phyloP scores from a whole-genome alignment of 2,329 filamentous ascomycete species.

The Aurifilum marmelostoma region DNA sequence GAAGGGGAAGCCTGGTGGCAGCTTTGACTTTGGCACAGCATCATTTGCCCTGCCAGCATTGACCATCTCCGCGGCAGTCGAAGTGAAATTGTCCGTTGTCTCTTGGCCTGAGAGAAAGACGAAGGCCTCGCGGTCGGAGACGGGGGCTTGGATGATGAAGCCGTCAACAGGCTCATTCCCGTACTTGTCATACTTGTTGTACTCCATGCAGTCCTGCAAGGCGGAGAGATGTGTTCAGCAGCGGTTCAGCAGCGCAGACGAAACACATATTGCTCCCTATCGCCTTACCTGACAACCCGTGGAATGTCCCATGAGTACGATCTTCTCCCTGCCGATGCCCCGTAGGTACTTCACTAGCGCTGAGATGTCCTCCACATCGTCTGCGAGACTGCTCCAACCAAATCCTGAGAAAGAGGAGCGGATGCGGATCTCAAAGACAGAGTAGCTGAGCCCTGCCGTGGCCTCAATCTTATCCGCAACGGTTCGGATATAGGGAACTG shows the following conservation, averaged over 20 bases:
- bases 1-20: conserved; percentile 47
- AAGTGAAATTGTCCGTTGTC: conserved; percentile 48
- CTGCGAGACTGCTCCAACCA: conserved; percentile 52
- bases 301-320: conserved; percentile 62
- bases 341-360: conserved; percentile 58
- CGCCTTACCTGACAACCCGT: conserved; percentile 57
- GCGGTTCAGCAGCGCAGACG: not conserved
- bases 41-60: conserved; percentile 56
- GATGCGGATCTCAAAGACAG: conserved; percentile 60
- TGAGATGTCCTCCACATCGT: conserved; percentile 59
- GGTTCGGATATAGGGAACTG: conserved; percentile 58
- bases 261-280: not conserved
- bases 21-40: conserved; percentile 53
- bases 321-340: conserved; percentile 51
- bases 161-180: conserved; percentile 65
- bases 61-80: conserved; percentile 58
- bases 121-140: conserved; percentile 74
- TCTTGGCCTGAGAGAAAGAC: conserved; percentile 48
- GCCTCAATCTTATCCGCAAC: conserved; percentile 50
- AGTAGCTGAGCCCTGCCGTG: conserved; percentile 47
- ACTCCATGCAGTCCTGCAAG: conserved; percentile 58
- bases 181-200: conserved; percentile 48
- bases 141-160: conserved; percentile 77
- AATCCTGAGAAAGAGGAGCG: conserved; percentile 58
- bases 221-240: not conserved